A percentile compares a stretch with the other conserved stretches of the same genome.
These are phyloP conservation scores for Luffa acutangula DNA, from an alignment of 306 rosid genomes.

Conservation along the genomic window DNA sequence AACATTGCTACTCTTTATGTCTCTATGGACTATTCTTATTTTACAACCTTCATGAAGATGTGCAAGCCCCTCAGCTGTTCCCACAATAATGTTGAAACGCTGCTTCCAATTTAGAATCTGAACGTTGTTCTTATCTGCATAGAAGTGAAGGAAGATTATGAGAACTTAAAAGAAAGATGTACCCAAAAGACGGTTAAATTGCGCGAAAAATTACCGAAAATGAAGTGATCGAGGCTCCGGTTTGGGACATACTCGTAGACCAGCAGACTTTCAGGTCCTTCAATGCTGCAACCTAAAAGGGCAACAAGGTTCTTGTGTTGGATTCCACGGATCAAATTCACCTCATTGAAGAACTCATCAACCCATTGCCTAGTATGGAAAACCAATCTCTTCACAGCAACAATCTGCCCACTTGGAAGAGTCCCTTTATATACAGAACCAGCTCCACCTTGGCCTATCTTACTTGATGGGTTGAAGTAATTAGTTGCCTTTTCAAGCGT, in stretches of 20 bases:
- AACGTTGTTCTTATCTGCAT: slow-evolving; percentile 51
- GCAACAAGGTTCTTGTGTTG: slow-evolving; percentile 73
- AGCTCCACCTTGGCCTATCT: slow-evolving; percentile 88
- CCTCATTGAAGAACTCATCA: slow-evolving; percentile 90
- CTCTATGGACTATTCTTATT: slow-evolving; percentile 72
- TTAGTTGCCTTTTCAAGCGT: slow-evolving; percentile 73
- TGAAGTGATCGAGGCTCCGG: slow-evolving; percentile 61
- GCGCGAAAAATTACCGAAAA: slow-evolving; percentile 43
- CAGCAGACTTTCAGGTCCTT: slow-evolving; percentile 93
- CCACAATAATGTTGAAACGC: slow-evolving; percentile 46
- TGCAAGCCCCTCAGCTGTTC: slow-evolving; percentile 84
- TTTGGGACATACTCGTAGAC: slow-evolving; percentile 67
- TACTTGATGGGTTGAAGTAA: slow-evolving; percentile 51
- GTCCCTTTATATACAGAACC: slow-evolving; percentile 77
- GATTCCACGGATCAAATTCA: slow-evolving; percentile 60
- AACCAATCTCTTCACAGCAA: slow-evolving; percentile 82
- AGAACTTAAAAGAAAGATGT: neutral
- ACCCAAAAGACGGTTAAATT: neutral
- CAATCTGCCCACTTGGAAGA: slow-evolving; percentile 41
- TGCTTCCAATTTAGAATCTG: slow-evolving; percentile 65
- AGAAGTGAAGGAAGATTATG: neutral
- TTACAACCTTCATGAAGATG: slow-evolving; percentile 66
- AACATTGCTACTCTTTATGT: slow-evolving; percentile 81
- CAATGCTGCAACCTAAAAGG: slow-evolving; percentile 87
- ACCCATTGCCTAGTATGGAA: slow-evolving; percentile 91